Conservation (phyloP, 2,329 filamentous ascomycete genomes). For the Calonectria ilicicola region DNA sequence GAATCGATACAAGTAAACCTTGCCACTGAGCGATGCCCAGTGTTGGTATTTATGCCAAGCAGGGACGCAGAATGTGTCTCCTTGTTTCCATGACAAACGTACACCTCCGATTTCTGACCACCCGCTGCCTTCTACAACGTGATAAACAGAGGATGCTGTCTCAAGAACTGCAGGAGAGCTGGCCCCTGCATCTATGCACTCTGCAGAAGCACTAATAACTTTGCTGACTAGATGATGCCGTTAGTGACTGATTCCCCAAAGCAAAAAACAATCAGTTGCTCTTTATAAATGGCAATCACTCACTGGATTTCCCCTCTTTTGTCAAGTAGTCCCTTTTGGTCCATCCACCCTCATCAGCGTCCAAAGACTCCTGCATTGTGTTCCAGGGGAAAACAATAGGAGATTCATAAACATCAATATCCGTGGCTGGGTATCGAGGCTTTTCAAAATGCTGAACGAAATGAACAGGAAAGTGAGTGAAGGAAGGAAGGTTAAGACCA, state of each 20-base stretch:
- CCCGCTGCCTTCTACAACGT: slow-evolving; percentile 62
- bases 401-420: slow-evolving; percentile 55
- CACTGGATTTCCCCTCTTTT: slow-evolving; percentile 45
- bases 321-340: slow-evolving; percentile 48
- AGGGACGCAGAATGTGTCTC: slow-evolving; percentile 68
- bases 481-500: slow-evolving; percentile 64
- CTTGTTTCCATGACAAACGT: slow-evolving; percentile 56
- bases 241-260: not conserved
- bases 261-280: not conserved
- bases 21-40: slow-evolving; percentile 48
- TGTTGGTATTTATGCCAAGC: slow-evolving; percentile 64
- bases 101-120: slow-evolving; percentile 52
- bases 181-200: slow-evolving; percentile 52
- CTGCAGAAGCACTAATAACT: slow-evolving; percentile 61
- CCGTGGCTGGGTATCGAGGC: slow-evolving; percentile 57
- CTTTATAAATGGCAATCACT: not conserved
- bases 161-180: slow-evolving; percentile 56
- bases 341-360: slow-evolving; percentile 45
- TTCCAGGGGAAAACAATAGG: slow-evolving; percentile 63
- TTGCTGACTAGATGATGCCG: slow-evolving; percentile 38
- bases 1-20: slow-evolving; percentile 64
- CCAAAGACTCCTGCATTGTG: slow-evolving; percentile 56
- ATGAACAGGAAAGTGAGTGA: slow-evolving; percentile 62
- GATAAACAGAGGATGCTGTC: slow-evolving; percentile 65
- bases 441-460: slow-evolving; percentile 64